These are phyloP conservation scores for Carpinus fangiana DNA, from an alignment of 306 rosid genomes.

Conservation along the genomic window DNA sequence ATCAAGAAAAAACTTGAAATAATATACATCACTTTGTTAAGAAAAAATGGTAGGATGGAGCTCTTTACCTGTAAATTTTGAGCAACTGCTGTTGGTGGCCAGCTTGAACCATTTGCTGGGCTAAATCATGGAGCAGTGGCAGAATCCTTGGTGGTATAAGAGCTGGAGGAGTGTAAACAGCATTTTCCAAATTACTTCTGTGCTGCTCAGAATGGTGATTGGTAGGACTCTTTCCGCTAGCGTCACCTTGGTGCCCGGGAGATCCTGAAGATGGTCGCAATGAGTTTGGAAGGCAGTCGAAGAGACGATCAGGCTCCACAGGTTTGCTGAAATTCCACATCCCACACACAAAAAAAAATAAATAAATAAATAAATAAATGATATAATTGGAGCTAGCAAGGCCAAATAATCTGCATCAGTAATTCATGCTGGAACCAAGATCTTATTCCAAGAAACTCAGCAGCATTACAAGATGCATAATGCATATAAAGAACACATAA, in stretches of 20 bases:
- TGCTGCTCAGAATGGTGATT: slow-evolving; percentile 64
- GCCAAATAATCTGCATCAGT: neutral
- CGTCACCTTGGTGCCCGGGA: slow-evolving; percentile 69
- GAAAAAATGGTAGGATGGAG: neutral
- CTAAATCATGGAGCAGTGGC: slow-evolving; percentile 80
- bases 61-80: slow-evolving; percentile 66
- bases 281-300: slow-evolving; percentile 95
- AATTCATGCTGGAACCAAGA: neutral
- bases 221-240: slow-evolving; percentile 51
- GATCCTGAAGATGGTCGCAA: slow-evolving; percentile 89
- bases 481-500: neutral
- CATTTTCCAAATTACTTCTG: slow-evolving; percentile 57
- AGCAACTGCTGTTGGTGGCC: slow-evolving; percentile 80
- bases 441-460: neutral
- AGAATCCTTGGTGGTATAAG: slow-evolving; percentile 86
- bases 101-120: slow-evolving; percentile 93
- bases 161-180: slow-evolving; percentile 82
- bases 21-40: neutral
- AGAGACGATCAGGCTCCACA: slow-evolving; percentile 98
- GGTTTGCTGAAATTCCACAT: slow-evolving; percentile 71
- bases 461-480: neutral
- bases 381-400: slow-evolving; percentile 18
- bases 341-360: slow-evolving; percentile 21
- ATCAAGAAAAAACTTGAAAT: neutral
- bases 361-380: neutral